Base-by-base conservation (phyloP, 2,329 filamentous ascomycete species). In the Cladosporium sp. region DNA sequence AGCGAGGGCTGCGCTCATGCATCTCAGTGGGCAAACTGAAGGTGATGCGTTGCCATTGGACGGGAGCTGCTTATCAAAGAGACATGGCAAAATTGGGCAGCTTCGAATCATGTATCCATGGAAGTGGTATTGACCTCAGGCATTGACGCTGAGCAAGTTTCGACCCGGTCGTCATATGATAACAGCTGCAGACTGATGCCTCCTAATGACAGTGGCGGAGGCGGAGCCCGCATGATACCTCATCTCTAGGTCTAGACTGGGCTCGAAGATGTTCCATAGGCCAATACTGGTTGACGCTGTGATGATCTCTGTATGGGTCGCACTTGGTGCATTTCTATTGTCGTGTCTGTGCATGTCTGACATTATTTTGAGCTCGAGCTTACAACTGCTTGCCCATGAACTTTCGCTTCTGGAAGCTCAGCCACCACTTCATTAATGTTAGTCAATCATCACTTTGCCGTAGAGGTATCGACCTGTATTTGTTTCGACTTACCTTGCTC, bases 361-460 rank as follows among this genome's bases (percentile, higher is more conserved):
- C 38, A 51, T 36, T 26, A 34, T 28, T 24, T 41, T 18, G 8
- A 12, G 47, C 18, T 18, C 44, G 34, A n/a, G 55, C 62, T 77
- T 72, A 79, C 68, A 79, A 70, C 62, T 80, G 76, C 88, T 98
- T 98, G 79, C 93, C 93, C 95, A 99, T 98, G 78, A 99, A 99
- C 88, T 97, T 97, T 82, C 95, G 90, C 89, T 98, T 98, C 64
- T 92, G 92, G 79, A 97, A 99, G 85, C 95, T 98, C 78, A 99
- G 81, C 95, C 95, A 99, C 92, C 94, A 98, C 88, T 96, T 87
- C 80, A 83, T 86, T 18, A 49, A n/a, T n/a, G 66, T 77, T 68
- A 78, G 76, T 12, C 41, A 47, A 47, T n/a, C 41, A 24, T 47
- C 71, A 66, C 36, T 14, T 41, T 2, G 36, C 49, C 18, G 3